phyloP scores from a whole-genome alignment of 139 green algal genomes.

The Chlamydomonas eustigma region DNA sequence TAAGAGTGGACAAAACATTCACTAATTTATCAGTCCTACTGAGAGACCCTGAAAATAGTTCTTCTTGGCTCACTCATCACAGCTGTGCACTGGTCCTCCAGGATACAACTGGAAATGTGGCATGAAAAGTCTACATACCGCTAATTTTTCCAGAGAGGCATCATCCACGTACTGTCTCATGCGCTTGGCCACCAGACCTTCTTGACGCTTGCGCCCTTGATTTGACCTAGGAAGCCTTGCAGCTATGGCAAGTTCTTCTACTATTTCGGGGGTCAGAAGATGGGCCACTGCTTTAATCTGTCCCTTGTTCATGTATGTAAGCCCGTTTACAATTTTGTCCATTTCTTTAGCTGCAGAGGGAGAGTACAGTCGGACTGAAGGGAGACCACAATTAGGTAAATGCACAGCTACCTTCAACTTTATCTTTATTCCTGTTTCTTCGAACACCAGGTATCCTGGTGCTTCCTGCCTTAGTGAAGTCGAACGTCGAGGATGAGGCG shows the following conservation, averaged over 20 bases:
- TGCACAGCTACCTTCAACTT: constrained; percentile 7
- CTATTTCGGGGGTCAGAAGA: constrained; percentile 27
- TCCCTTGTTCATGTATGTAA: constrained; percentile 36
- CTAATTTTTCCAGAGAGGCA: constrained; percentile 24
- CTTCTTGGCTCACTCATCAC: too few relatives aligned
- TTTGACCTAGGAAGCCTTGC: constrained; percentile 37
- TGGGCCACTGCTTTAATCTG: constrained; percentile 39
- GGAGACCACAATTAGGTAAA: background rate
- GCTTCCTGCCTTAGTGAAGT: constrained; percentile 8
- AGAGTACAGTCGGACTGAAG: background rate
- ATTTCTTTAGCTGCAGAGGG: background rate
- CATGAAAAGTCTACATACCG: background rate
- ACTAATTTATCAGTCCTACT: background rate
- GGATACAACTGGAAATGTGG: too few relatives aligned
- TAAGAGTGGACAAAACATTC: background rate
- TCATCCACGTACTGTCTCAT: constrained; percentile 23
- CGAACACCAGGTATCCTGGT: constrained; percentile 1
- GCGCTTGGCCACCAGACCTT: constrained; percentile 39
- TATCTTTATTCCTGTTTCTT: background rate
- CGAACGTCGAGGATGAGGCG: constrained; percentile 7
- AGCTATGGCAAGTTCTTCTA: constrained; percentile 24
- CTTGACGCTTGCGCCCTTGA: constrained; percentile 48
- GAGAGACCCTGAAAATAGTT: too few relatives aligned
- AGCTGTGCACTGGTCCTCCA: too few relatives aligned
- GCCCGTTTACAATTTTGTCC: constrained; percentile 25